A percentile compares a stretch with the other conserved stretches of the same genome.
Evolutionary conservation across 441 rosid genomes (phyloP).

Genomic region (Eruca vesicaria): DNA sequence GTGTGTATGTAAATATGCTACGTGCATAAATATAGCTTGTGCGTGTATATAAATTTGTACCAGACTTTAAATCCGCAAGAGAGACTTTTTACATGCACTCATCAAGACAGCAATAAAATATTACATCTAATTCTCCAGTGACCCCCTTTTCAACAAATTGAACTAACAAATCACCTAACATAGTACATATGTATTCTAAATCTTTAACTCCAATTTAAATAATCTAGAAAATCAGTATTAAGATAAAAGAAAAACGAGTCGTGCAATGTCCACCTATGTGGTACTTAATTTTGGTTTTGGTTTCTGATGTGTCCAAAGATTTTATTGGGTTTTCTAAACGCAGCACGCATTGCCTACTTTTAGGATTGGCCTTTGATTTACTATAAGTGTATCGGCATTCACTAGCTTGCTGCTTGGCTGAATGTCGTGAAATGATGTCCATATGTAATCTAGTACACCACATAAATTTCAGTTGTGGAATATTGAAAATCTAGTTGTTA

Average conservation of each 20-base stretch:
- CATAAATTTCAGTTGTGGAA: neutral
- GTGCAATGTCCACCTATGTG: neutral
- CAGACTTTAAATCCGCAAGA: slow-evolving; percentile 19
- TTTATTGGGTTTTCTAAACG: neutral
- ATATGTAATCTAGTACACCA: neutral
- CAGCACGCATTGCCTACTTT: neutral
- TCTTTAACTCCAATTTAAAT: neutral
- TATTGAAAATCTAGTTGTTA: neutral
- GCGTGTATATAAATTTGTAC: slow-evolving; percentile 13
- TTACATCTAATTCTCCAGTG: neutral
- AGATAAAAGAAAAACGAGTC: neutral
- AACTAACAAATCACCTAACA: slow-evolving; percentile 27
- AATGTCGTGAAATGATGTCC: neutral
- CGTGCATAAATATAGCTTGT: neutral
- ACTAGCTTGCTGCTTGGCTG: neutral
- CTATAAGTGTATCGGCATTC: neutral
- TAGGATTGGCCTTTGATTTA: neutral
- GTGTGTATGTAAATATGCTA: neutral
- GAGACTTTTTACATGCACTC: slow-evolving; percentile 20
- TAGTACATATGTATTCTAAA: slow-evolving; percentile 1
- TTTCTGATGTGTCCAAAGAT: neutral
- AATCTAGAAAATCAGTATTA: neutral
- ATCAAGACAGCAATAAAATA: slow-evolving; percentile 8
- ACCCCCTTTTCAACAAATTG: slow-evolving; percentile 25
- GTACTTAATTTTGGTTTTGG: neutral